phyloP scores from a whole-genome alignment of 140 eudicot genomes.

The Bidens hawaiensis region DNA sequence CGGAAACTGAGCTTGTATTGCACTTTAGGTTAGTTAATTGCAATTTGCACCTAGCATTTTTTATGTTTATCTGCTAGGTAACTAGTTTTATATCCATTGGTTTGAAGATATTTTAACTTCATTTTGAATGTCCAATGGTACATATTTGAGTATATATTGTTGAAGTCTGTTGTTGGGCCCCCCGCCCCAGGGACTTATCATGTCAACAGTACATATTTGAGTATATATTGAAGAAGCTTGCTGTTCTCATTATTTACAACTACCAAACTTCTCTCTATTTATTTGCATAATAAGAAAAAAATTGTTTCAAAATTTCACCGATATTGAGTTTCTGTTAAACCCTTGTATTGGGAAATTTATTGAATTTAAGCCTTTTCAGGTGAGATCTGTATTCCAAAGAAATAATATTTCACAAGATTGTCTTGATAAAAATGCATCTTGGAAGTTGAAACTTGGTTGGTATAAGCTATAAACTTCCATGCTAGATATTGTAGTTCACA shows the following conservation, averaged over 20 bases:
- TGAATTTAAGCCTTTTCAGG: conserved; percentile 36
- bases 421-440: conserved; percentile 35
- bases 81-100: not conserved
- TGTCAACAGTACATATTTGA: conserved; percentile 5
- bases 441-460: conserved; percentile 39
- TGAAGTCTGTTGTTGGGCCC: not conserved
- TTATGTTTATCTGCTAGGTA: conserved; percentile 7
- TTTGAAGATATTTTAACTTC: conserved; percentile 2
- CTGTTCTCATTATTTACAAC: conserved; percentile 1
- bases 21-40: not conserved
- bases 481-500: conserved; percentile 34
- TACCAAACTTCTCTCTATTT: not conserved
- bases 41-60: not conserved
- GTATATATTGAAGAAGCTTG: not conserved
- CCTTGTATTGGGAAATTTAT: not conserved
- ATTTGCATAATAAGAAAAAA: not conserved
- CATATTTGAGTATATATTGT: no score
- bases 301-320: not conserved
- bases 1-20: not conserved
- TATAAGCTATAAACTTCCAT: conserved; percentile 31
- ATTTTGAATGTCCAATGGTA: not conserved
- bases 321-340: conserved; percentile 6
- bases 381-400: conserved; percentile 8
- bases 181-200: not conserved
- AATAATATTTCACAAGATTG: conserved; percentile 1